Base-by-base conservation (phyloP, 2,329 filamentous ascomycete species). In the Pezicula rhizophila region DNA sequence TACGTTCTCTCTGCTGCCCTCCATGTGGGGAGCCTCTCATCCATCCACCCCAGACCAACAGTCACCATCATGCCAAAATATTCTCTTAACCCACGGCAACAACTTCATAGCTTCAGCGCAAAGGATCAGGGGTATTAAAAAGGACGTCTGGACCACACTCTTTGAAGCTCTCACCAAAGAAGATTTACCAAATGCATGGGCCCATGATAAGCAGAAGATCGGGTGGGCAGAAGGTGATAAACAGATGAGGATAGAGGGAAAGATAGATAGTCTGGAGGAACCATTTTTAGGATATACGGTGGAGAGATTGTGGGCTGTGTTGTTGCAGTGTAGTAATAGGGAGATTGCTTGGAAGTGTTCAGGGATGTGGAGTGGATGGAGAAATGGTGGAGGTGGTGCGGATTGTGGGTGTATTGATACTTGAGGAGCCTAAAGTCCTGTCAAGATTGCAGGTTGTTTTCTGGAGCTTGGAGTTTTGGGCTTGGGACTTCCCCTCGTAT, bases 61-160 rank as follows among this genome's bases (percentile, higher is more conserved):
- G 5, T 41, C 63, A 57, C 34, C 61, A 5, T 51, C 51, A 14
- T 68, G 67, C 47, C 57, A 62, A 2, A 56, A 58, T 25, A 63
- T 70, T 0, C 59, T 68, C 11, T 52, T 75, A 6, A 70, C 68
- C 3, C 73, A 72, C 52, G 70, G 70, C 40, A 74, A 74, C 14
- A 70, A 74, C 45, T 76, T 77, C 55, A 60, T 74, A 34, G 70
- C 67, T 2, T 73, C 70, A 1, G 69, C 69, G 0, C 61, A 60
- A 5, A 64, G 74, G 1, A 69, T 76, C 5, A 60, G 70, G 1
- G 68, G 59, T 1, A 23, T 57, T 8, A 50, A 55, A 14, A 50
- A 42, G 17, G 58, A 61, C 31, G 49, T 60, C 8, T 64, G 56
- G 52, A 49, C 61, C 39, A 44, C 59, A n/a, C 43, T 64, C 1